Evolutionary conservation across 1,284 basidiomycete species (phyloP), one percentile per base, ranked within the genome.

Genomic region (Macrocystidia cucumis): DNA sequence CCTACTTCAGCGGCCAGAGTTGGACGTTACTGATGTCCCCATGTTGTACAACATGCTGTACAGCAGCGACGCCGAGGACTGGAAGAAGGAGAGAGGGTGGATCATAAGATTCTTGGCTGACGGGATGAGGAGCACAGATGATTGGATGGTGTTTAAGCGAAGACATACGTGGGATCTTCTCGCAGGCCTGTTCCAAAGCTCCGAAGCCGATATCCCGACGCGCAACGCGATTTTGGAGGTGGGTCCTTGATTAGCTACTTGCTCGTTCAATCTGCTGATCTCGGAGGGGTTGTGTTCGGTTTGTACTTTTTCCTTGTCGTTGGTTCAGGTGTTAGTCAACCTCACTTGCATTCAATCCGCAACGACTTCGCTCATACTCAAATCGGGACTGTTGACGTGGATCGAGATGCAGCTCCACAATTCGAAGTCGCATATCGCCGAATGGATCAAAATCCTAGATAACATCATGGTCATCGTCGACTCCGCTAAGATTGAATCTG

Each of bases 141-240:
- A 96, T 48, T 95, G 91, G 90, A 69, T 67, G 22, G 72, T 91
- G 1, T 61, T 93, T 40, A 80, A 79, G 48, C 67, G 89, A 29
- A 61, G 92, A 19, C 87, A 91, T 52, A 90, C 87, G 0, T 92
- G 89, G 84, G 86, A 91, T 42, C 63, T 95, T 19, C 59, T 96
- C 2, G 81, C 86, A 0, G 89, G 85, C 45, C 54, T 93, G 34
- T 91, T 81, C 55, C 78, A 87, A 42, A 73, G 72, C 35, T 71
- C 73, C 4, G 60, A 64, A 24, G 54, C 62, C 0, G 85, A 91
- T 43, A 44, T 53, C 0, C 36, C 59, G 1, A 57, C 85, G 48
- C 69, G 79, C 12, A 62, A 62, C 37, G 64, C 69, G 5, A 72
- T 88, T 23, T 57, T 90, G 3, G 84, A 88, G 67, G 86, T 84